Base-by-base conservation (phyloP, 495 filamentous ascomycete species). In the Daldinia vernicosa region DNA sequence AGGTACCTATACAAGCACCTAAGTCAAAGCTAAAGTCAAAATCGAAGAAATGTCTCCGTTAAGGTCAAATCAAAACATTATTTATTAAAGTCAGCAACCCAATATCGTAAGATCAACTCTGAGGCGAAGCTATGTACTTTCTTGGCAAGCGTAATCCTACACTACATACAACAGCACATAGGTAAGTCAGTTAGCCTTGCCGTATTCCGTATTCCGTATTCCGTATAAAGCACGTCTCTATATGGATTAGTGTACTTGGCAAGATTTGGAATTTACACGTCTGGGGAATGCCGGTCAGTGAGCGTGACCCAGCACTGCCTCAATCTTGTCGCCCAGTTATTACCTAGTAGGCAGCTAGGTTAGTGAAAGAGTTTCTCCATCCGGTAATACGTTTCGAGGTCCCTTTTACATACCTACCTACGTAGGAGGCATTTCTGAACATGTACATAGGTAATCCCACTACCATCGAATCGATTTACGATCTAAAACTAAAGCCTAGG, bases 221-320 rank as follows among this genome's bases (percentile, higher is more conserved):
- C 47, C 47, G 47, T 24, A 39, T 47, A 9, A 9, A 32, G 30
- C 5, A 32, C 30, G 30, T 32, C 30, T 32, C 4, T 32, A 33
- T 33, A 3, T 33, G 9, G 32, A 33, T 33, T 33, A 11, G 32
- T 33, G 32, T 33, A 32, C 6, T 30, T 0, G 28, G 6, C 8
- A 33, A 22, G 15, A 24, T 27, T 52, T 53, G 26, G 50, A 11
- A 27, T 53, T 53, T 52, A 52, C 43, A 47, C 12, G 35, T 50
- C 56, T 55, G 39, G 51, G 43, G 26, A 60, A 54, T 51, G 43
- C 47, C 30, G 30, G 45, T 17, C 43, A 45, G 50, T 33, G 67
- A 63, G 22, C 60, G 60, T 64, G 63, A 67, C 64, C 37, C 14
- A 69, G 64, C 69, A 71, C 63, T 57, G 69, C 69, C 69, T 39